Evolutionary conservation across 2,329 filamentous ascomycete species (phyloP).

Genomic region (Cytospora paraplurivora): DNA sequence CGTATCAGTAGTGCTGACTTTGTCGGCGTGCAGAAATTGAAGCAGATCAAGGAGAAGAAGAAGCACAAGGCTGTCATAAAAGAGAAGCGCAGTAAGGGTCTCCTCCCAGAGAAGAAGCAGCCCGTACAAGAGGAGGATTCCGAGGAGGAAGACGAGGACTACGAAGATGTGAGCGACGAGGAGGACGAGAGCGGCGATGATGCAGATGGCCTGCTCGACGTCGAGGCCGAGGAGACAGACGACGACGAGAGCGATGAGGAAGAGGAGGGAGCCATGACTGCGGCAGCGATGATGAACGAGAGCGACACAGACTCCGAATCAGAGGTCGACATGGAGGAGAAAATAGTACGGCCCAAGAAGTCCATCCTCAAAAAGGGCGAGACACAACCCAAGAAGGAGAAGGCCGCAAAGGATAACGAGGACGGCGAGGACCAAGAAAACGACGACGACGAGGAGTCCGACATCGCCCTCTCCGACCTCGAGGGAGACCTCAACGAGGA

Average conservation of each 20-base stretch:
- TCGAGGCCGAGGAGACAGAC: slow-evolving; percentile 34
- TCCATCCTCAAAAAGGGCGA: slow-evolving; percentile 49
- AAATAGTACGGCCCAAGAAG: slow-evolving; percentile 54
- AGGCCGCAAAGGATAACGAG: slow-evolving; percentile 46
- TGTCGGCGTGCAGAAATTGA: slow-evolving; percentile 33
- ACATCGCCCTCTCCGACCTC: slow-evolving; percentile 79
- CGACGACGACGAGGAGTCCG: slow-evolving; percentile 63
- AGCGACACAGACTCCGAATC: slow-evolving; percentile 65
- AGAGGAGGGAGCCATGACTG: slow-evolving; percentile 1
- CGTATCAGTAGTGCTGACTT: background rate
- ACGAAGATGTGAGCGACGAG: slow-evolving; percentile 37
- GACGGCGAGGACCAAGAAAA: slow-evolving; percentile 73
- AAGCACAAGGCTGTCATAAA: slow-evolving; percentile 45
- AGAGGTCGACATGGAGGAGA: slow-evolving; percentile 76
- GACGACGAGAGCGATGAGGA: slow-evolving; percentile 36
- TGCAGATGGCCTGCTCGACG: slow-evolving; percentile 28
- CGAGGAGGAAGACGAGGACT: slow-evolving; percentile 38
- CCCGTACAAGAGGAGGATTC: slow-evolving; percentile 35
- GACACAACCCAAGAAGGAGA: slow-evolving; percentile 38
- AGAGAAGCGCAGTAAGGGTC: slow-evolving; percentile 42
- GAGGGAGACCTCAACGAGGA: slow-evolving; percentile 68
- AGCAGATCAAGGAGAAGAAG: slow-evolving; percentile 54
- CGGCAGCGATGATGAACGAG: slow-evolving; percentile 56
- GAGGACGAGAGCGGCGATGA: slow-evolving; percentile 40
- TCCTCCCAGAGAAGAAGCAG: slow-evolving; percentile 34